Base-by-base conservation (phyloP, 768 basidiomycete species). In the Tulasnella sp. region DNA sequence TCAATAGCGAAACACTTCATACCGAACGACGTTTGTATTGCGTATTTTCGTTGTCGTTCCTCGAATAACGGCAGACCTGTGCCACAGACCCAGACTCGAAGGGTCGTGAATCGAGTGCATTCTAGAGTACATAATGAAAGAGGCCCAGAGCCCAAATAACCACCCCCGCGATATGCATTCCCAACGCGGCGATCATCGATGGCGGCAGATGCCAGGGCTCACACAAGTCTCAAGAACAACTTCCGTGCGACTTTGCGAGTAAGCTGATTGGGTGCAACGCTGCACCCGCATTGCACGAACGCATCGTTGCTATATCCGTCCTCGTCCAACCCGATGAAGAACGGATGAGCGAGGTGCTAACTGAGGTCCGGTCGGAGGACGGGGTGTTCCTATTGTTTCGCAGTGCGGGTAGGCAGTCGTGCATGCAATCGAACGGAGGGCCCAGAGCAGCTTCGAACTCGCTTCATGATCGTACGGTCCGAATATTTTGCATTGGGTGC, bases 211-310 rank as follows among this genome's bases (percentile, higher is more conserved):
- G 64, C 64, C 28, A 28, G 28, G 64, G n/a, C 54, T 54, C 64
- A 69, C 64, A 69, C 64, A 69, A 69, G 64, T 69, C 64, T 69
- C 64, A 31, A 69, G 64, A 69, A 69, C 64, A 69, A 69, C 64
- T 69, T 69, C 64, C 14, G 54, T 54, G 64, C 64, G 34, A 28
- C 64, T 28, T 31, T 37, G 64, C 34, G 16, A 18, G 14, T 37
- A 37, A 60, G 58, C 12, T 31, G n/a, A n/a, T 60, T 31, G 58
- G 24, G 64, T 31, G 64, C 64, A 69, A 69, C 64, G 64, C 54
- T 69, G 31, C 64, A 69, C 64, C 64, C 64, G 4, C 64, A 37
- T 69, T 46, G 46, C 34, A 37, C 11, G 7, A 31, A 22, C 9
- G 6, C 24, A 69, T 69, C 64, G 64, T 37, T 69, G 34, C 64